Conservation (phyloP, 306 rosid genomes). For the Glycyrrhiza uralensis region DNA sequence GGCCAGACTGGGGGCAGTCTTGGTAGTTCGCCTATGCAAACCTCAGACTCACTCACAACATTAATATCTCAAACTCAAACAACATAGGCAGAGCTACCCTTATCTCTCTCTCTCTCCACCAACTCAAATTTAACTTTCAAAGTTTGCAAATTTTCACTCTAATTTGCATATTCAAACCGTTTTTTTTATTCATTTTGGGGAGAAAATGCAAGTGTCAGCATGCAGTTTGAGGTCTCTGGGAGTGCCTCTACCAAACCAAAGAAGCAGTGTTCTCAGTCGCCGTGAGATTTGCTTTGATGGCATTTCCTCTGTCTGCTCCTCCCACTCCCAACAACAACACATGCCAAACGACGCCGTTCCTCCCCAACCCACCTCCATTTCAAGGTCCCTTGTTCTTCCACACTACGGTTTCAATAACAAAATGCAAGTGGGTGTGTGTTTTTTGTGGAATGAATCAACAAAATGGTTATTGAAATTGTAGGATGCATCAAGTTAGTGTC, state of each 20-base stretch:
- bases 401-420: background rate
- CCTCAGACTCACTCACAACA: too few relatives aligned
- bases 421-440: background rate
- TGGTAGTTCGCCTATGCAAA: too few relatives aligned
- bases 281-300: conserved; percentile 71
- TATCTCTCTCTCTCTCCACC: conserved; percentile 17
- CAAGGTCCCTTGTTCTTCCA: conserved; percentile 44
- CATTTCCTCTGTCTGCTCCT: conserved; percentile 60
- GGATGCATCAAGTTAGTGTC: too few relatives aligned
- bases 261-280: conserved; percentile 37
- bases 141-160: background rate
- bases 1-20: too few relatives aligned
- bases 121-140: background rate
- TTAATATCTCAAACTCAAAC: conserved; percentile 7
- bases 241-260: conserved; percentile 25
- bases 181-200: background rate
- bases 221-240: conserved; percentile 46
- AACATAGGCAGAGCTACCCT: conserved; percentile 11
- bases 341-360: conserved; percentile 35
- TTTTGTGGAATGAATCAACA: too few relatives aligned
- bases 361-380: conserved; percentile 37
- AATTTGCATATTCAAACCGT: background rate
- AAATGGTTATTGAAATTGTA: too few relatives aligned
- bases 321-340: conserved; percentile 46
- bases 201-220: conserved; percentile 58